phyloP scores from a whole-genome alignment of 2,329 filamentous ascomycete species.

The Xylariaceae sp. region DNA sequence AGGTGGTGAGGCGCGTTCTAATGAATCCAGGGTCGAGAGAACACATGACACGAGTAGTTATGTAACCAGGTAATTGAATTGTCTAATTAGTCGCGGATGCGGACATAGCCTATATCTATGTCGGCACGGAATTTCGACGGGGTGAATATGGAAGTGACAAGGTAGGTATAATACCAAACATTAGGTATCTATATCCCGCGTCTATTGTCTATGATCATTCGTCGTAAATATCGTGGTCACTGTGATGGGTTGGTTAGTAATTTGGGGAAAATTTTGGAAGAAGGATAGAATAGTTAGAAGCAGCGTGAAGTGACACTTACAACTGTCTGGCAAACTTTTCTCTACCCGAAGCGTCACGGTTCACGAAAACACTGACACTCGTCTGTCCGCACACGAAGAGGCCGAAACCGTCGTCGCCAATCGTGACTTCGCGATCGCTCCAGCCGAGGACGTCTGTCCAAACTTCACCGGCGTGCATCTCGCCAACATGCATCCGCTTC shows the following conservation, averaged over 20 bases:
- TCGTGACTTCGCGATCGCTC: conserved; percentile 51
- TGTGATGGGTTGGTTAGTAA: not conserved
- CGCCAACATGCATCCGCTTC: conserved; percentile 62
- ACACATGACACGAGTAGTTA: too few species aligned
- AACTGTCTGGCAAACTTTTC: conserved; percentile 18
- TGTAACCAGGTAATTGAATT: too few species aligned
- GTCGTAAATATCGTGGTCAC: conserved; percentile 10
- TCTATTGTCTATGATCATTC: conserved; percentile 2
- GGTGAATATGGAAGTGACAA: not conserved
- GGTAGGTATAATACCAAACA: not conserved
- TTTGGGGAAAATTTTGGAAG: not conserved
- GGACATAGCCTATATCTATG: too few species aligned
- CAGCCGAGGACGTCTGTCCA: conserved; percentile 63
- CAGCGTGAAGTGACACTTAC: conserved; percentile 9
- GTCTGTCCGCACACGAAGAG: conserved; percentile 46
- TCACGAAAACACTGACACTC: conserved; percentile 19
- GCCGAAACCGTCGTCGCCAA: conserved; percentile 59
- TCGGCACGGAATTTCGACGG: too few species aligned
- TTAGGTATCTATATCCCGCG: not conserved
- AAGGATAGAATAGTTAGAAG: not conserved
- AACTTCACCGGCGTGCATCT: conserved; percentile 53
- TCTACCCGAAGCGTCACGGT: conserved; percentile 17
- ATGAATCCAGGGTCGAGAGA: too few species aligned
- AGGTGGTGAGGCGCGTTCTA: too few species aligned
- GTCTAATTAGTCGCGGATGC: too few species aligned